Base-by-base conservation (phyloP, 306 rosid species). In the Trifolium pratense region DNA sequence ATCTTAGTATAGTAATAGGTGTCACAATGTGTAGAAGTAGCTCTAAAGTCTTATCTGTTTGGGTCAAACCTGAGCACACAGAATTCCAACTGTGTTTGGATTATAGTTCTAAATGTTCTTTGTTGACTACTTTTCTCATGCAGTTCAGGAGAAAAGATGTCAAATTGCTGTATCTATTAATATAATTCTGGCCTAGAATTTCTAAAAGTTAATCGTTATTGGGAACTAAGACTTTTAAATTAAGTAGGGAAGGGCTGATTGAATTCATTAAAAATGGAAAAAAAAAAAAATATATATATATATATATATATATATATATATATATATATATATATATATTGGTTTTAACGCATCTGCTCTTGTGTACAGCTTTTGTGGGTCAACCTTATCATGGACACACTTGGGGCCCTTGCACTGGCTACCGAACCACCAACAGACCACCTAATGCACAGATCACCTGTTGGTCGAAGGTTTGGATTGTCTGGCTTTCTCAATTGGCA, bases 331-430 rank as follows among this genome's bases (percentile, higher is more conserved):
- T n/a, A n/a, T n/a, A 17, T 20, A n/a, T 49, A 31, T 37, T 75
- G 64, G 49, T 78, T 63, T 55, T 80, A 32, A 73, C 52, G 45
- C 60, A 20, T 68, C 66, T 85, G 58, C 61, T 84, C 71, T 58
- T 81, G 36, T 39, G 16, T 46, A 36, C 87, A 94, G 98, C 97
- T 94, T 83, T 84, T 94, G 75, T 94, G 97, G 98, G 97, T 94
- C 74, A 94, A 94, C 88, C 84, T 94, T 80, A 94, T 94, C 84
- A 94, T 94, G 98, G 97, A 94, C 79, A 91, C 98, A 66, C 96
- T 94, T 31, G 98, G 98, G 51, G 97, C 98, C 61, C 95, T 94
- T 75, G 97, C 98, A 71, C 81, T 94, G 86, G 98, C 98, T 46
- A 94, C 98, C 25, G 98, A 94, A 83, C 97, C 97, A 16, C 98